phyloP scores from a whole-genome alignment of 495 filamentous ascomycete species.

The Lophiotrema nucula region DNA sequence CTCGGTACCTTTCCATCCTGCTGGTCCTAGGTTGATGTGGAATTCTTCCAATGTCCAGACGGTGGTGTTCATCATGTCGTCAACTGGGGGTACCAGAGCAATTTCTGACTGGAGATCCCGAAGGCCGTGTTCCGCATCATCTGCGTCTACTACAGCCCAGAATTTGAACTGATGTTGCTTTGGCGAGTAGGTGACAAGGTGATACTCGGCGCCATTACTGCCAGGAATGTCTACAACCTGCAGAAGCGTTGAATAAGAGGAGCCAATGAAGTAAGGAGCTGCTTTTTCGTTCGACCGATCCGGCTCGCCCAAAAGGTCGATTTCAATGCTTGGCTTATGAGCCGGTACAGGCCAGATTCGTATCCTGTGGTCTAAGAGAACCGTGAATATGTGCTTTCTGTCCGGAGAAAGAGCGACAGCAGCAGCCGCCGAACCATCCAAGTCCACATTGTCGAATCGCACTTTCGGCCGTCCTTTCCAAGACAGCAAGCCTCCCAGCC shows the following conservation, averaged over 20 bases:
- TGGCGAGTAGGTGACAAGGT: conserved; percentile 84
- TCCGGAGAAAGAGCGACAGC: conserved; percentile 65
- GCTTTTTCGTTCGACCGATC: conserved; percentile 56
- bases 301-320: conserved; percentile 65
- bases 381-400: conserved; percentile 72
- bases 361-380: conserved; percentile 82
- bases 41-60: conserved; percentile 86
- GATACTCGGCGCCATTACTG: conserved; percentile 60
- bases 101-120: conserved; percentile 65
- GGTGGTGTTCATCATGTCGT: conserved; percentile 57
- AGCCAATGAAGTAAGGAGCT: conserved; percentile 70
- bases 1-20: conserved; percentile 56
- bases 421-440: conserved; percentile 64
- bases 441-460: conserved; percentile 60
- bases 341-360: conserved; percentile 79
- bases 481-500: conserved; percentile 66
- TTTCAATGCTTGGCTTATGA: conserved; percentile 67
- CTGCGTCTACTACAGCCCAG: conserved; percentile 71
- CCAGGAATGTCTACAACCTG: conserved; percentile 62
- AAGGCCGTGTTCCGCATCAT: conserved; percentile 61
- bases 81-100: conserved; percentile 64
- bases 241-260: conserved; percentile 68
- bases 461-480: conserved; percentile 67
- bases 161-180: conserved; percentile 90
- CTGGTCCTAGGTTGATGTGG: conserved; percentile 54